Conservation (phyloP, 1,139 yeast species). For the Ogataea hybrid region DNA sequence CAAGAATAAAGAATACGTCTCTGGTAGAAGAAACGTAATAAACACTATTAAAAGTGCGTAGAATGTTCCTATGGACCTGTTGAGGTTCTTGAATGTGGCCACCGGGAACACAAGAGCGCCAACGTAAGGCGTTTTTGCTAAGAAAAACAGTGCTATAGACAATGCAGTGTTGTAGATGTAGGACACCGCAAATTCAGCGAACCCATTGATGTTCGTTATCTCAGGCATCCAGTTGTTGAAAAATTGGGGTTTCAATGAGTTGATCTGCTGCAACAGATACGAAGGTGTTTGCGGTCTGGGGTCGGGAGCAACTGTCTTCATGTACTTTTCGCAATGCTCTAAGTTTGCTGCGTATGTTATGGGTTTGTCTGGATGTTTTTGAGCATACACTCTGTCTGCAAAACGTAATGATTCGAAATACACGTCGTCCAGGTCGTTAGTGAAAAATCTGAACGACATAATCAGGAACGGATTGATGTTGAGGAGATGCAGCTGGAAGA, state of each 20-base stretch:
- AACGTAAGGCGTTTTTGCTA: slow-evolving; percentile 37
- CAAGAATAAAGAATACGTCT: slow-evolving; percentile 36
- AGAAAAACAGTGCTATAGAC: slow-evolving; percentile 29
- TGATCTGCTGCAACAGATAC: slow-evolving; percentile 3
- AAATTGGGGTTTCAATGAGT: not conserved
- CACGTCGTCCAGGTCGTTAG: slow-evolving; percentile 39
- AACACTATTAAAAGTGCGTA: slow-evolving; percentile 41
- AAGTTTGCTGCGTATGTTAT: slow-evolving; percentile 18
- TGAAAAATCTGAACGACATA: slow-evolving; percentile 39
- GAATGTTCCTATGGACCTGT: slow-evolving; percentile 46
- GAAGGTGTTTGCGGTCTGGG: slow-evolving; percentile 4
- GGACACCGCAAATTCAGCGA: slow-evolving; percentile 11
- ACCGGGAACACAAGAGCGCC: slow-evolving; percentile 44
- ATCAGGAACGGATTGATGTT: slow-evolving; percentile 44
- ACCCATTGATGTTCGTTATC: slow-evolving; percentile 7
- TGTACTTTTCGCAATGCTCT: slow-evolving; percentile 1
- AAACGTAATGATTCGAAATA: slow-evolving; percentile 42
- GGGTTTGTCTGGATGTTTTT: slow-evolving; percentile 36
- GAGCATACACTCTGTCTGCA: slow-evolving; percentile 38
- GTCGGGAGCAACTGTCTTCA: not conserved
- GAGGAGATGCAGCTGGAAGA: slow-evolving; percentile 39
- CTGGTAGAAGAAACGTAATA: slow-evolving; percentile 37
- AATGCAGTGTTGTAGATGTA: slow-evolving; percentile 14
- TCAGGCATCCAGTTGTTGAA: slow-evolving; percentile 6
- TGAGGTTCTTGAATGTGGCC: slow-evolving; percentile 43